Evolutionary conservation across 148 eudicot genomes (phyloP), one percentile per base, ranked within the genome.

Genomic region (Rhododendron williamsianum): DNA sequence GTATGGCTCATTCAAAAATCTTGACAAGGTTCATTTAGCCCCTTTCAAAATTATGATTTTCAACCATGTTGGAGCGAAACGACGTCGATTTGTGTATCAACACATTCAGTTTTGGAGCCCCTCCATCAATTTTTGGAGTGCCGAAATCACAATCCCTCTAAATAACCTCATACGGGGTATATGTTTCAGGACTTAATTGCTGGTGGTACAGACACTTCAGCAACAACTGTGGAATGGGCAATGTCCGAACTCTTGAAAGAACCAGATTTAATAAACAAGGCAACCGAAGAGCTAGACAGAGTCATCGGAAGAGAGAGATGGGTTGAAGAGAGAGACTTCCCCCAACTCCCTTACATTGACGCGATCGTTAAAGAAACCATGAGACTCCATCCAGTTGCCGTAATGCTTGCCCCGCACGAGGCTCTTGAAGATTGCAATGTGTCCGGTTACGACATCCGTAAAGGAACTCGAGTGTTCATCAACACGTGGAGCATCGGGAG

Each of bases 401-500:
- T 45, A 12, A 7, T 82, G 76, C 84, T 82, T 4, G 54, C 36
- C 25, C 76, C 84, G 1, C 76, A 82, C 3, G 25, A 9, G 35
- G 51, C 76, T 63, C 19, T 82, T 6, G 23, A 82, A 82, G 84
- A 63, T 25, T 65, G 84, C 54, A 38, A 63, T 3, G 56, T 82
- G 16, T 15, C 76, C 0, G 76, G 84, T 6, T 82, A 82, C 18
- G 21, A 82, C 54, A 82, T 65, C 2, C 36, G 18, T 1, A 60
- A 65, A 82, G 84, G 76, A 23, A 82, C 84, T 4, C 67, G 35
- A 30, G 76, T 82, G 35, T 82, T 82, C 2, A 45, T 82, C 19
- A 82, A 82, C 36, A 11, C 54, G 1, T 82, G 91, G 91, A 88
- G 91, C 81, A 88, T 88, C 2, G 91, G 90, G 49, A 86, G 91